Conservation (phyloP, 2,329 filamentous ascomycete species). For the Monosporascus sp. region DNA sequence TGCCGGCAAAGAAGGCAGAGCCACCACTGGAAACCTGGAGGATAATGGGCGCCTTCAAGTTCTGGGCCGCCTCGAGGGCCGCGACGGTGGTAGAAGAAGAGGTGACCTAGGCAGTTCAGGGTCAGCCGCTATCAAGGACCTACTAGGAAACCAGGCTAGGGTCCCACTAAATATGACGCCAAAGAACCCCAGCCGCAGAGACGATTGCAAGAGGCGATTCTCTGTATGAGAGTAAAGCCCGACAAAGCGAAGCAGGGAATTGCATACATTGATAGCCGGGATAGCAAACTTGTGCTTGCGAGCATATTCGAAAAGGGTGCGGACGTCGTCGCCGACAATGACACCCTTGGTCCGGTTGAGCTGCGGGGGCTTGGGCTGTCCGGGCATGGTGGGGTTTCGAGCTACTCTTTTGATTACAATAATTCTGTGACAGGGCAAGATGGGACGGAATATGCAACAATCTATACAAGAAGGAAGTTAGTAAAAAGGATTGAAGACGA, state of each 20-base stretch:
- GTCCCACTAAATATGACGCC: no score
- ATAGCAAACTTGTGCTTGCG: conserved; percentile 85
- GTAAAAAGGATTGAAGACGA: not conserved
- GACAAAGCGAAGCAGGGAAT: not conserved
- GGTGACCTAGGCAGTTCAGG: conserved; percentile 46
- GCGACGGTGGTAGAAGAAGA: conserved; percentile 84
- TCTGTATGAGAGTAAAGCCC: no score
- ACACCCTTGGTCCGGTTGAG: not conserved
- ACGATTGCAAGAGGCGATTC: no score
- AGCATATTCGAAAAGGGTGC: conserved; percentile 67
- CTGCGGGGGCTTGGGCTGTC: not conserved
- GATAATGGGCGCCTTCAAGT: conserved; percentile 86
- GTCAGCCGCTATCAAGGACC: no score
- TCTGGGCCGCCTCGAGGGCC: conserved; percentile 88
- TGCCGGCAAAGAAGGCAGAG: conserved; percentile 87
- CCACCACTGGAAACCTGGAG: conserved; percentile 92
- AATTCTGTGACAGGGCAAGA: not conserved
- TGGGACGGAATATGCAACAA: not conserved
- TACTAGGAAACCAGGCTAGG: no score
- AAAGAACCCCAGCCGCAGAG: no score
- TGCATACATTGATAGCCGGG: conserved; percentile 69
- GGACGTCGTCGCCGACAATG: not conserved
- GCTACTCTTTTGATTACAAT: not conserved
- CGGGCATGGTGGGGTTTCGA: not conserved
- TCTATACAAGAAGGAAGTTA: not conserved